Conservation (phyloP, 441 rosid genomes). For the Euphorbia celastroides region DNA sequence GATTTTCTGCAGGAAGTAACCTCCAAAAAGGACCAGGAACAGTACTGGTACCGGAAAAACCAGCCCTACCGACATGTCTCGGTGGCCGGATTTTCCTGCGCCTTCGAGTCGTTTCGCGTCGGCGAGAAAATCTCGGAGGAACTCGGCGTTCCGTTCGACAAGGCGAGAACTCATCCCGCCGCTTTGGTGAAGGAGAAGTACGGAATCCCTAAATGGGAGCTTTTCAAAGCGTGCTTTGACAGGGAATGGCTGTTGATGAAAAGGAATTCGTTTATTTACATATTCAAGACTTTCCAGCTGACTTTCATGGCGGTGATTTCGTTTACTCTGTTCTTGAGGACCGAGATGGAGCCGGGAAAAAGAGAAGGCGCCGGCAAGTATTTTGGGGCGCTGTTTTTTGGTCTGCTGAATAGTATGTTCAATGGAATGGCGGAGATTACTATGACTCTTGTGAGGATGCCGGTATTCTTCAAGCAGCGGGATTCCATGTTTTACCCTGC, state of each 20-base stretch:
- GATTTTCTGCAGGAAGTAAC: constrained; percentile 95
- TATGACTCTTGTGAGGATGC: constrained; percentile 53
- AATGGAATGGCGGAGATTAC: constrained; percentile 59
- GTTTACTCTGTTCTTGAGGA: constrained; percentile 45
- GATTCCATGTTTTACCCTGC: constrained; percentile 76
- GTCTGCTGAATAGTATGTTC: constrained; percentile 55
- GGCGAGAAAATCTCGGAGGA: constrained; percentile 47
- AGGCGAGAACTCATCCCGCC: constrained; percentile 49
- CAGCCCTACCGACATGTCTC: constrained; percentile 53
- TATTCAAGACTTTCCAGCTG: constrained; percentile 55
- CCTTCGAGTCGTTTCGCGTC: constrained; percentile 55
- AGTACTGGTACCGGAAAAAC: constrained; percentile 62
- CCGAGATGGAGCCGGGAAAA: constrained; percentile 36
- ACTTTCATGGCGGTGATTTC: constrained; percentile 43
- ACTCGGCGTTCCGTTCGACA: constrained; percentile 51
- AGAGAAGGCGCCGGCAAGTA: constrained; percentile 29
- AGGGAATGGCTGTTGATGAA: constrained; percentile 64
- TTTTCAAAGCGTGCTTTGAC: constrained; percentile 40
- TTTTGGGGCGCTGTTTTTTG: constrained; percentile 57
- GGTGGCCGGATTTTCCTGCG: constrained; percentile 54
- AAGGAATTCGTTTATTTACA: constrained; percentile 45
- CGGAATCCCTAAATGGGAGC: constrained; percentile 52
- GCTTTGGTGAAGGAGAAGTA: constrained; percentile 61
- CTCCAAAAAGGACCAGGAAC: constrained; percentile 87
- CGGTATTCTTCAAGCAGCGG: constrained; percentile 82